phyloP scores from a whole-genome alignment of 257 asterid species.

The Ilex asprella region DNA sequence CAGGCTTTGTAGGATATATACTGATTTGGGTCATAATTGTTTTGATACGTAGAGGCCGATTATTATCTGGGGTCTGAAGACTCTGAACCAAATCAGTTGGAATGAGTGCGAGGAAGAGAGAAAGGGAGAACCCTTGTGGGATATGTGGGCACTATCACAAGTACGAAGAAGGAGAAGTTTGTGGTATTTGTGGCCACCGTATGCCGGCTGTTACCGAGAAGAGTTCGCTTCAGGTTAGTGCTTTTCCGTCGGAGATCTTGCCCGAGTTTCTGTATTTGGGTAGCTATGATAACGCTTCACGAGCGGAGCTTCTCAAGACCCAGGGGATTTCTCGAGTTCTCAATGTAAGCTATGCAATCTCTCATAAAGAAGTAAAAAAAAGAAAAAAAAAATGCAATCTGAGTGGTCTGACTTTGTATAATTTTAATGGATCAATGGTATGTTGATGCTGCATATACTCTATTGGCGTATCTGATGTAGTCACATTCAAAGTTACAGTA shows the following conservation, averaged over 20 bases:
- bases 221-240: slow-evolving; percentile 54
- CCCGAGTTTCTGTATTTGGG: slow-evolving; percentile 90
- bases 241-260: slow-evolving; percentile 94
- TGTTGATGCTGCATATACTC: not conserved
- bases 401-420: no score
- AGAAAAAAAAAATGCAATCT: no score
- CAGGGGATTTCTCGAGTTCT: slow-evolving; percentile 91
- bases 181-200: slow-evolving; percentile 92
- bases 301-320: slow-evolving; percentile 87
- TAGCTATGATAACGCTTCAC: slow-evolving; percentile 88
- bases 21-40: no score
- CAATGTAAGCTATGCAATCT: slow-evolving; percentile 38
- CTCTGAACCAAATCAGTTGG: not conserved
- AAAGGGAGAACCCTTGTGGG: slow-evolving; percentile 85
- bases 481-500: no score
- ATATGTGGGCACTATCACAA: slow-evolving; percentile 94
- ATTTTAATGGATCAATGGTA: not conserved
- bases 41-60: not conserved
- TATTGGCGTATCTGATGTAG: not conserved
- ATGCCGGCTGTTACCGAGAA: slow-evolving; percentile 45
- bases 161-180: slow-evolving; percentile 88
- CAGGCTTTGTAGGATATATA: no score
- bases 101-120: slow-evolving; percentile 72
- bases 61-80: no score
- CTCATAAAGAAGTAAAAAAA: no score